A percentile compares a stretch with the other conserved stretches of the same genome.
Conservation (phyloP, 2,329 filamentous ascomycete species). For the Fusarium sublunatum region DNA sequence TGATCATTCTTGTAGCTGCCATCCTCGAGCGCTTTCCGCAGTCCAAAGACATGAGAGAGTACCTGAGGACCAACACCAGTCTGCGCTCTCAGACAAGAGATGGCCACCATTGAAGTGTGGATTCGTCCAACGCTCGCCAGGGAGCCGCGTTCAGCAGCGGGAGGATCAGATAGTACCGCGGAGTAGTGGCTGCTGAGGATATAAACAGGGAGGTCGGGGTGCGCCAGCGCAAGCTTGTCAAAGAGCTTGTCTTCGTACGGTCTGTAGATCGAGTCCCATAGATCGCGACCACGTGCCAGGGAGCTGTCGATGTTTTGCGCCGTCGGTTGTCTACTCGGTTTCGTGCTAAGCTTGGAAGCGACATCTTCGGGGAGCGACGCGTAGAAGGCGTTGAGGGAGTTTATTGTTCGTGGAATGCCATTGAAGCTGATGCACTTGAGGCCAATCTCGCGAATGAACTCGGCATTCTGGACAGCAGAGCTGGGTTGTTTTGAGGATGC, state of each 20-base stretch:
- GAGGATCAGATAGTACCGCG: conserved; percentile 76
- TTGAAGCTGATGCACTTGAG: conserved; percentile 85
- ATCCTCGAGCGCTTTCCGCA: conserved; percentile 80
- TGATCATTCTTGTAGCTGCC: conserved; percentile 61
- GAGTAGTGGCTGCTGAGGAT: conserved; percentile 82
- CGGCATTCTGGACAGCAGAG: conserved; percentile 63
- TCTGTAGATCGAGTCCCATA: conserved; percentile 83
- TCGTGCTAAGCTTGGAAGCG: conserved; percentile 63
- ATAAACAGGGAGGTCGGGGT: conserved; percentile 84
- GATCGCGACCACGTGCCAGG: conserved; percentile 66
- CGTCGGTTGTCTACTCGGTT: conserved; percentile 65
- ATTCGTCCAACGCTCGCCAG: conserved; percentile 72
- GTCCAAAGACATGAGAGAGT: conserved; percentile 81
- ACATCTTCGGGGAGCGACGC: conserved; percentile 69
- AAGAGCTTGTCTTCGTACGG: conserved; percentile 79
- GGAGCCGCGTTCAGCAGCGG: conserved; percentile 55
- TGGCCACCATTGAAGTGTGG: conserved; percentile 77
- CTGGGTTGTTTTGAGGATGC: conserved; percentile 49
- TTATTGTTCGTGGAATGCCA: conserved; percentile 85
- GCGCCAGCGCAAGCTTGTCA: conserved; percentile 76
- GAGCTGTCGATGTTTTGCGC: conserved; percentile 65
- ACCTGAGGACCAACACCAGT: conserved; percentile 87
- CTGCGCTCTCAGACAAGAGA: conserved; percentile 81
- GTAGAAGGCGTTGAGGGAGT: conserved; percentile 79
- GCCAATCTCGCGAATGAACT: conserved; percentile 79